Base-by-base conservation (phyloP, 2,329 filamentous ascomycete species). In the Epichloe uncinata region DNA sequence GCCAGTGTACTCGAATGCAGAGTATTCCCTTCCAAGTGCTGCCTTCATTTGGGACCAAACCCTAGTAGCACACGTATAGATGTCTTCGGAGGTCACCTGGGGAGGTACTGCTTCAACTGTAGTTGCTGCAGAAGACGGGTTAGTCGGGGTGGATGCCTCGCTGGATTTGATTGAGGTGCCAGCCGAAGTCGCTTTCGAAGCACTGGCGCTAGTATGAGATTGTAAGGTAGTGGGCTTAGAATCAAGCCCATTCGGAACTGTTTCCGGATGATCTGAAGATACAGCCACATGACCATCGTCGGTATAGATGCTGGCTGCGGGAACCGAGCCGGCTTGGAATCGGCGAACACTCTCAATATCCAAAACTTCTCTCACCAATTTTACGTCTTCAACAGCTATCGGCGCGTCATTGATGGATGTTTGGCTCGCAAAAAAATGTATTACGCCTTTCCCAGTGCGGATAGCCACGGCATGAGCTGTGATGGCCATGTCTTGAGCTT, bases 361-460 rank as follows among this genome's bases (percentile, higher is more conserved):
- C 49, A 98, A 69, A 35, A 95, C 69, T 46, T 79, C 75, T 54
- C 79, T 78, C 4, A 95, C 77, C 48, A 90, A 67, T 36, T 81
- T 73, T 13, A 71, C 64, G 62, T 87, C 78, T 67, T 95, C 91
- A 35, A 76, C 68, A 5, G 73, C 65, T 56, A 97, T 86, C 12
- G 85, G 73, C 59, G 81, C 77, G 61, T 90, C 84, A 52, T 81
- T 73, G 38, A 77, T 73, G 30, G 83, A 84, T 52, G 85, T 84
- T 49, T 77, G 78, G 20, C 88, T 78, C 63, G 91, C 86, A 67
- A 96, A 97, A 77, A 98, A 98, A 72, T 98, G 93, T 56, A 98
- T 81, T n/a, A 98, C 93, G 70, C 89, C 93, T 74, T 95, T 96
- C 56, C 93, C 91, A 35, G 89, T 95, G 67, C 86, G 88, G 57